Conservation (phyloP, 2,329 filamentous ascomycete species). For the Cercospora nicotianae region DNA sequence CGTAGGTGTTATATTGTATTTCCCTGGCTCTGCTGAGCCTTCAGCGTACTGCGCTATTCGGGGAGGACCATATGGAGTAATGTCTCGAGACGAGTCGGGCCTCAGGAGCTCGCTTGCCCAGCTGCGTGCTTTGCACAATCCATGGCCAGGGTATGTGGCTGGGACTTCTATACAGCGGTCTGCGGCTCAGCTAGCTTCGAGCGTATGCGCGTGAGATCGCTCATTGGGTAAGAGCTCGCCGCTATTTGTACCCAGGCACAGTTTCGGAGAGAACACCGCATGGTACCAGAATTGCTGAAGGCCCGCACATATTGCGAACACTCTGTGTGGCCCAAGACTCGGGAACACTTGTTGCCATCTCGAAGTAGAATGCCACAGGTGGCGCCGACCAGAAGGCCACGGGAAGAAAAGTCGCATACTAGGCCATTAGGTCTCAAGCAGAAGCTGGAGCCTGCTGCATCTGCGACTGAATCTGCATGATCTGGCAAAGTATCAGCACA, state of each 20-base stretch:
- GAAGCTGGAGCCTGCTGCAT: conserved; percentile 37
- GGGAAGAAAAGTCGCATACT: not conserved
- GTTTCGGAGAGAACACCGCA: not conserved
- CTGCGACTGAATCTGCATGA: conserved; percentile 44
- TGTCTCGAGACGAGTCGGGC: not conserved
- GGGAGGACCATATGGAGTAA: not conserved
- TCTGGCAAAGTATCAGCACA: conserved; percentile 8
- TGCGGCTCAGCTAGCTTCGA: not conserved
- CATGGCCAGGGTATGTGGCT: not conserved
- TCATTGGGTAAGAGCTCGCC: not conserved
- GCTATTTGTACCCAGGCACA: not conserved
- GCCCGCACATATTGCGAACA: not conserved
- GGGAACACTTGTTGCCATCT: not conserved
- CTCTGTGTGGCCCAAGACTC: not conserved
- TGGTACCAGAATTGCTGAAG: not conserved
- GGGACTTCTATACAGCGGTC: not conserved
- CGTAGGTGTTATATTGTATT: too few species aligned
- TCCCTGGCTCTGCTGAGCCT: too few species aligned
- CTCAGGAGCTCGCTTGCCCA: not conserved
- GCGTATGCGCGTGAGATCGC: not conserved
- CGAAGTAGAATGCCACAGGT: not conserved
- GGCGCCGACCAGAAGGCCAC: not conserved
- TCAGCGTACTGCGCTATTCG: too few species aligned
- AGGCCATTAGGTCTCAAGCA: not conserved
- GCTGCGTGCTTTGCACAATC: not conserved